Base-by-base conservation (phyloP, 768 basidiomycete genomes). In the Trametopsis cervina region DNA sequence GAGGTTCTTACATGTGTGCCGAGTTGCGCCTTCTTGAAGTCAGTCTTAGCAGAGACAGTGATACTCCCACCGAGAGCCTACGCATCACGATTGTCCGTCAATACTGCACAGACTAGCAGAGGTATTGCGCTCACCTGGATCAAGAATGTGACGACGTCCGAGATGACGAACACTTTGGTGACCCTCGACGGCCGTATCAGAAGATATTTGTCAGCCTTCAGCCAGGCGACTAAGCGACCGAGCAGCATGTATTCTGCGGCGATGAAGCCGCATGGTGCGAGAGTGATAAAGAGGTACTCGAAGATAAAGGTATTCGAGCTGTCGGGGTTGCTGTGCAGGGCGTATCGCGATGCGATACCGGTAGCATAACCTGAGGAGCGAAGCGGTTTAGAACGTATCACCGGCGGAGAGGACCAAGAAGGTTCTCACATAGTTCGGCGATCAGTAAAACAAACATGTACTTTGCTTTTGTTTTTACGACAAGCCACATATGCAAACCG, bases 231-330 rank as follows among this genome's bases (percentile, higher is more conserved):
- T 2, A 89, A 61, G 11, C 75, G 75, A 9, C 83, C 81, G 1
- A 87, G 72, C 17, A 85, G 69, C 47, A 85, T 65, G 56, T 88
- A 87, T 56, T 81, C 73, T 12, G 79, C 74, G 4, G 81, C 81
- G 52, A 84, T 81, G 65, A 87, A 87, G 22, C 81, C 84, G 58
- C 86, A 88, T 4, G 85, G 84, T 4, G 79, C 77, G 40, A 83
- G 69, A 6, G 78, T 80, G 51, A 82, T 73, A 57, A 83, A 73
- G 7, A 82, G 60, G 51, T 83, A 77, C 58, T 80, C 73, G 0
- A 66, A 61, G 44, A 81, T 81, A 57, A 78, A 81, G 4, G 76
- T 61, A 2, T 68, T 70, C 47, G 68, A 66, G 20, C 72, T 76
- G 47, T 82, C 74, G 0, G 81, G 80, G 51, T 77, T 56, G 1